phyloP scores from a whole-genome alignment of 768 basidiomycete genomes.

The Solioccasus polychromus region DNA sequence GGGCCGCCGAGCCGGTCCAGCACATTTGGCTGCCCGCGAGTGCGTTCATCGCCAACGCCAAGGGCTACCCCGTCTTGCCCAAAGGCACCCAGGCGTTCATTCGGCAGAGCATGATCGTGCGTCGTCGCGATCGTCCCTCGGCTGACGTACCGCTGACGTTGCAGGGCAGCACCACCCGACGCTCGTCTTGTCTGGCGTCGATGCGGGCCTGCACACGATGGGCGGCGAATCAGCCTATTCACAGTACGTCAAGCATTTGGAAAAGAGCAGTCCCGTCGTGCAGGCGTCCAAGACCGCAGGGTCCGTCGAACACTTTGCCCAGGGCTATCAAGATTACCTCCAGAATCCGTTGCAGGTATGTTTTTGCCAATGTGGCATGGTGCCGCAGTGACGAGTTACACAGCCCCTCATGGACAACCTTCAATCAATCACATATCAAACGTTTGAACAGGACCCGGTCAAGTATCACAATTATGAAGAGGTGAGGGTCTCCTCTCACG shows the following conservation, averaged over 20 bases:
- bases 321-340: constrained; percentile 92
- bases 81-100: constrained; percentile 92
- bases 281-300: constrained; percentile 63
- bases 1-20: constrained; percentile 92
- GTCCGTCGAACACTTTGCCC: constrained; percentile 86
- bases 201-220: constrained; percentile 58
- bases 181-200: constrained; percentile 75
- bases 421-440: constrained; percentile 93
- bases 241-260: constrained; percentile 83
- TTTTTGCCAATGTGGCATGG: constrained; percentile 4
- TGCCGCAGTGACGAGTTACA: constrained; percentile 8
- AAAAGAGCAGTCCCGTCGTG: constrained; percentile 69
- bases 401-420: constrained; percentile 98
- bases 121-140: constrained; percentile 26
- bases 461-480: constrained; percentile 97
- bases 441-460: constrained; percentile 96
- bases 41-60: constrained; percentile 91
- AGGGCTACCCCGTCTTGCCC: constrained; percentile 95
- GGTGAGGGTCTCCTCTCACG: constrained; percentile 37
- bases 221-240: constrained; percentile 88
- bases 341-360: constrained; percentile 90
- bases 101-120: constrained; percentile 82
- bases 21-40: constrained; percentile 86
- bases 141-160: constrained; percentile 19
- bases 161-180: constrained; percentile 73